Evolutionary conservation across 352 stramenopile species (phyloP).

Genomic region (Globisporangium cederbergense): DNA sequence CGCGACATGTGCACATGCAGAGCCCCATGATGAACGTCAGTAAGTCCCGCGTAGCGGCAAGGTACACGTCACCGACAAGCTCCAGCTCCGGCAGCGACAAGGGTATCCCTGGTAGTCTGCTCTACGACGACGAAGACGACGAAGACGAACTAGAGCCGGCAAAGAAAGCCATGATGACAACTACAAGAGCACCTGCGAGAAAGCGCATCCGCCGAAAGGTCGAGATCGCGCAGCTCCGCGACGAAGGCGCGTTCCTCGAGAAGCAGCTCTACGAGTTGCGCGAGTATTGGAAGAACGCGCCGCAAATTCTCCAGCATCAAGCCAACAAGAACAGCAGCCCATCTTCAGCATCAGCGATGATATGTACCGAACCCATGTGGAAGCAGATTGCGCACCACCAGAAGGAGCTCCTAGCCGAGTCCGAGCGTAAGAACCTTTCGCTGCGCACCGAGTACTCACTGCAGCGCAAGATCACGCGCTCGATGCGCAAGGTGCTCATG

Average conservation of each 20-base stretch:
- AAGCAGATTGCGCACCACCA: not conserved
- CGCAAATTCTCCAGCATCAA: not conserved
- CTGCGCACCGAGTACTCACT: not conserved
- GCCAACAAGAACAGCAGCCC: too few species aligned
- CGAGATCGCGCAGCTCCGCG: conserved; percentile 3
- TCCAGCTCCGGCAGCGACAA: not conserved
- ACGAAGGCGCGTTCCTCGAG: conserved; percentile 1
- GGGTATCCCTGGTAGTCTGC: not conserved
- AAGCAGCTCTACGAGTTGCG: conserved; percentile 3
- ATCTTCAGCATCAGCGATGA: not conserved
- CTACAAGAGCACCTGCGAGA: not conserved
- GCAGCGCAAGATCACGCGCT: not conserved
- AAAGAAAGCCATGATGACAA: too few species aligned
- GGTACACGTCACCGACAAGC: not conserved
- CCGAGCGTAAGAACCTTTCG: not conserved
- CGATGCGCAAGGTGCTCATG: conserved; percentile 9
- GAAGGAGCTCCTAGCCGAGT: not conserved
- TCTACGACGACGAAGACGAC: not conserved
- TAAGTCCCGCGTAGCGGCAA: not conserved
- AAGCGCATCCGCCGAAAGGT: conserved; percentile 4
- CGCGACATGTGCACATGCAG: not conserved
- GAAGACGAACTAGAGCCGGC: not conserved
- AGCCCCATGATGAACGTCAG: not conserved
- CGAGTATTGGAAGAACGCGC: not conserved
- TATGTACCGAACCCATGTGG: not conserved